phyloP scores from a whole-genome alignment of 2,329 filamentous ascomycete species.

The Aspergillus fumigatiaffinis region DNA sequence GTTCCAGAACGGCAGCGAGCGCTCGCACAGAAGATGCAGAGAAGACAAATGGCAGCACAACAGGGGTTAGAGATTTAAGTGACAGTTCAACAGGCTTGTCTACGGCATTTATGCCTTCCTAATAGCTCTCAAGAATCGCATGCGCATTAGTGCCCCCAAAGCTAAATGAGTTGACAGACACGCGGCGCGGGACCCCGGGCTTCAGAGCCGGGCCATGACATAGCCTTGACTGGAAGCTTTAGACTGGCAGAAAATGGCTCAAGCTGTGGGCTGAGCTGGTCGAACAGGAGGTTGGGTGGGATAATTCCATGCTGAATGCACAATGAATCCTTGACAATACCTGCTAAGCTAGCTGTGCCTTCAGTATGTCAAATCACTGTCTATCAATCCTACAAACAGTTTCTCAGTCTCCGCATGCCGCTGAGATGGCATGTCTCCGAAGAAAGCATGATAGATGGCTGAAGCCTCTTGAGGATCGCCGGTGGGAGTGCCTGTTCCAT shows the following conservation, averaged over 20 bases:
- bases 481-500: conserved; percentile 8
- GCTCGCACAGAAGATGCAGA: too few species aligned
- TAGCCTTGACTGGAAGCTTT: neutral
- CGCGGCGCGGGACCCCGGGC: conserved; percentile 5
- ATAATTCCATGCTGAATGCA: conserved; percentile 11
- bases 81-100: too few species aligned
- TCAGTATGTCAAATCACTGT: conserved; percentile 3
- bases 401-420: too few species aligned
- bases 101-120: too few species aligned
- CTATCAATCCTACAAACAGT: too few species aligned
- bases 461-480: conserved; percentile 8
- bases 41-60: too few species aligned
- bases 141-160: too few species aligned
- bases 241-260: conserved; percentile 5
- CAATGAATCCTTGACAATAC: conserved; percentile 15
- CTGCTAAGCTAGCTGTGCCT: conserved; percentile 10
- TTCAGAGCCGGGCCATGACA: conserved; percentile 15
- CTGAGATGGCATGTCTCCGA: neutral
- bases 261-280: conserved; percentile 19
- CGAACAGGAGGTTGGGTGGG: conserved; percentile 16
- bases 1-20: too few species aligned
- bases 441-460: conserved; percentile 6
- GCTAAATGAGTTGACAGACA: conserved; percentile 19
- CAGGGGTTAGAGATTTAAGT: too few species aligned
- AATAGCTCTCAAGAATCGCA: too few species aligned